Evolutionary conservation across 78 protist genomes (phyloP), one percentile per base, ranked within the genome.

Genomic region (Anaeramoeba ignava): DNA sequence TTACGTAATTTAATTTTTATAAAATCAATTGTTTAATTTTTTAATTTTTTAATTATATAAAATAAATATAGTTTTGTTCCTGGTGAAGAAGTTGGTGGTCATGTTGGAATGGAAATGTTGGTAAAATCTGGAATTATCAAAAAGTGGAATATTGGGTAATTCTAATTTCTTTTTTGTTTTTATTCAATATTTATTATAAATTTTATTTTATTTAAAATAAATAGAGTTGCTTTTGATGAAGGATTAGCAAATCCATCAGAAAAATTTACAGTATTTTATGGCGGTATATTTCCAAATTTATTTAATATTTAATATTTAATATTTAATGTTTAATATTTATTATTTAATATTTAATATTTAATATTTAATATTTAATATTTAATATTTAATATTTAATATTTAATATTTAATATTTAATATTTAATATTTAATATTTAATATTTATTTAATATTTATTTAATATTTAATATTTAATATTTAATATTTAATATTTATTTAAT

Each of bases 1-100:
- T 90, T 3, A 88, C 87, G 23, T 90, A 88, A 2, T 84, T 89
- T n/a, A 78, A 40, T 2, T 33, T 86, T 12, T 84, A 88, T 38
- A 80, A 40, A 3, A 37, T 84, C 33, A 34, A 68, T 27, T 86
- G 85, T 0, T 36, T 38, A 3, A 83, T 81, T 0, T 73, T 78
- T 41, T 41, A 41, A 8, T 83, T 90, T 42, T 87, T 78, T 23
- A 41, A 88, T 40, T 80, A 85, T 34, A 38, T 87, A 0, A 42
- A 85, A 2, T 90, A 33, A 54, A 67, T 27, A 2, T 1, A 68
- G 85, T 0, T 34, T 33, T 38, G 3, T 39, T 1, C 79, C 81
- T 38, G 94, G 91, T 42, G 94, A 93, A 78, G 96, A 93, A 42
- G 81, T 93, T 80, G 96, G 96, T 73, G 95, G 94, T 3, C 38